These are phyloP conservation scores for Cicer cuneatum DNA, from an alignment of 306 rosid species.

Conservation along the genomic window DNA sequence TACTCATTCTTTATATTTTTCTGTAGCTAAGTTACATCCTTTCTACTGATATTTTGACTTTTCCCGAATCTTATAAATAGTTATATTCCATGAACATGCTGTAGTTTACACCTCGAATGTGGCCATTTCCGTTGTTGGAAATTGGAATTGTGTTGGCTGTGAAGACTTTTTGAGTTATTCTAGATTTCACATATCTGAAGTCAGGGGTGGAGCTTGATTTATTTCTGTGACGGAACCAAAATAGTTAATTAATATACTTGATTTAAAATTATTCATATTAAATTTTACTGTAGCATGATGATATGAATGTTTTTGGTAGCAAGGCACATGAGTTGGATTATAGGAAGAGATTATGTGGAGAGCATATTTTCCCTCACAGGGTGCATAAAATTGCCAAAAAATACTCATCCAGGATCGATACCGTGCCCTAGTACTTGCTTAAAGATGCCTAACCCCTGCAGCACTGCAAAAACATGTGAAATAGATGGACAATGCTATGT, in stretches of 20 bases:
- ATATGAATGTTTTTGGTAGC: not conserved
- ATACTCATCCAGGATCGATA: not conserved
- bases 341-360: not conserved
- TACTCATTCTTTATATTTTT: conserved; percentile 7
- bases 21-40: conserved; percentile 18
- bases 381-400: not conserved
- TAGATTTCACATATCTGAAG: conserved; percentile 2
- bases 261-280: not conserved
- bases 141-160: not conserved
- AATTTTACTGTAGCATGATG: not conserved
- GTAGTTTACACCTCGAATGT: conserved; percentile 11
- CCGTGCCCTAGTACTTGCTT: not conserved
- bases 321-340: not conserved
- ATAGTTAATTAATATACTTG: not conserved
- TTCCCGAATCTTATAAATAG: conserved; percentile 8
- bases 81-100: conserved; percentile 18
- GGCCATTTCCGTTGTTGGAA: conserved; percentile 2
- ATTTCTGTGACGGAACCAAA: not conserved
- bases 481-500: not conserved
- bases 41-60: conserved; percentile 6
- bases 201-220: not conserved
- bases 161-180: conserved; percentile 17
- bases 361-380: not conserved
- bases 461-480: not conserved
- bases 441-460: not conserved